Conservation (phyloP, 805 yeast genomes). For the Saccharomycopsis javanensis region DNA sequence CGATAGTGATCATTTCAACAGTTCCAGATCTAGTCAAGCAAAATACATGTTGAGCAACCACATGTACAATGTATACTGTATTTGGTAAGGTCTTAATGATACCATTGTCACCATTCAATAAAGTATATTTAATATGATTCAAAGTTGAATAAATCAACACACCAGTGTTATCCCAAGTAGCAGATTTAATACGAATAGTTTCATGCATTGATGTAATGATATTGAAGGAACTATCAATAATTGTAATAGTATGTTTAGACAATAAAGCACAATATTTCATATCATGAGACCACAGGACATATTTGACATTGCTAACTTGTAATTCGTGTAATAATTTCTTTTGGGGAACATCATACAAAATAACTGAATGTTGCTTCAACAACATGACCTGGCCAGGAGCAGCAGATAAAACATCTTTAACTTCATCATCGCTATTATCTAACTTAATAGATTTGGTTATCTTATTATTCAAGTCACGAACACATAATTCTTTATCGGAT, state of each 20-base stretch:
- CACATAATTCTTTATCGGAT: slow-evolving; percentile 55
- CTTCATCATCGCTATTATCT: slow-evolving; percentile 38
- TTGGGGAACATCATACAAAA: slow-evolving; percentile 88
- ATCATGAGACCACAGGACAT: slow-evolving; percentile 80
- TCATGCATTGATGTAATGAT: slow-evolving; percentile 81
- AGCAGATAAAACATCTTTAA: slow-evolving; percentile 64
- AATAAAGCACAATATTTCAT: slow-evolving; percentile 81
- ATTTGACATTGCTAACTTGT: slow-evolving; percentile 70
- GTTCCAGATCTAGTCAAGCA: slow-evolving; percentile 80
- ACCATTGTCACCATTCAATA: slow-evolving; percentile 92
- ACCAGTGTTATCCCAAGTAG: slow-evolving; percentile 93
- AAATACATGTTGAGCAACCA: slow-evolving; percentile 59
- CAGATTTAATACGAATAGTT: slow-evolving; percentile 92
- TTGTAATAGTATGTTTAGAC: slow-evolving; percentile 86
- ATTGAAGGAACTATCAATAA: slow-evolving; percentile 73
- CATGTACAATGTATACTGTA: slow-evolving; percentile 73
- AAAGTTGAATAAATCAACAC: slow-evolving; percentile 88
- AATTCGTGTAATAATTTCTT: slow-evolving; percentile 64
- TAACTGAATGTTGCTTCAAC: slow-evolving; percentile 61
- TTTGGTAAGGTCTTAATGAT: slow-evolving; percentile 86
- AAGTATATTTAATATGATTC: slow-evolving; percentile 89
- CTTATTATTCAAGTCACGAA: slow-evolving; percentile 73
- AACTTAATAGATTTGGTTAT: slow-evolving; percentile 73
- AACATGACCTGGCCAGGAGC: slow-evolving; percentile 79
- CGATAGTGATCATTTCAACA: slow-evolving; percentile 69